Base-by-base conservation (phyloP, 2,329 filamentous ascomycete genomes). In the Penicillium hordei region DNA sequence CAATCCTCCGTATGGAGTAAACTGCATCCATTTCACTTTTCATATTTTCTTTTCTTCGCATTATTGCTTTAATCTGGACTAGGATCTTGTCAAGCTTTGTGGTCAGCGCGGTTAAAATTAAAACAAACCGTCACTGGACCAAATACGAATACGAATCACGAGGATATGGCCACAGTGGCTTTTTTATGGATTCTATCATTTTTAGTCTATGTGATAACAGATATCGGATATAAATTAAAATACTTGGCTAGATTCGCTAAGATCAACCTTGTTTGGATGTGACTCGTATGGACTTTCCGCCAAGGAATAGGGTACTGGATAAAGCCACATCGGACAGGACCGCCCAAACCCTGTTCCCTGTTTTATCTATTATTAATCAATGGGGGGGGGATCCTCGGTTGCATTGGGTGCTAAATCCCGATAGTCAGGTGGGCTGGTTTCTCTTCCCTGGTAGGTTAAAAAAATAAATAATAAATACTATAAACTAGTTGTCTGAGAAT, bases 131-230 rank as follows among this genome's bases (percentile, higher is more conserved):
- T 65, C 60, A 65, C 55, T 60, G 25, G 53, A 46, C 42, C 42
- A 0, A 38, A 64, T 64, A 63, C 62, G 62, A 63, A 55, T 61
- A 63, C 63, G 57, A 65, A 53, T 67, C 64, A 67, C 59, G 63
- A 58, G 65, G 31, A 52, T 46, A 23, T 33, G 56, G 59, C 57
- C 55, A 65, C 57, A 50, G 61, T 64, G 64, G 61, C 63, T 62
- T 54, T 48, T 40, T 19, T 15, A 34, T 34, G 33, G 15, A 15
- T 34, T 34, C 33, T 39, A 50, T 38, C 12, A 5, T 15, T 38
- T 34, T 44, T 21, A 17, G 9, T 46, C 53, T 51, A 42, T 44
- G 21, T 15, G 17, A 31, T 19, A 19, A 36, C 13, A 25, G 23
- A 45, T 45, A 43, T 52, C 31, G 19, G 40, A 52, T 31, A 12